Percentiles rank a stretch among this genome's conserved stretches.
These are phyloP conservation scores for Borealophlyctis nickersoniae DNA, from an alignment of 192 early-diverging fungal genomes.

Conservation along the genomic window DNA sequence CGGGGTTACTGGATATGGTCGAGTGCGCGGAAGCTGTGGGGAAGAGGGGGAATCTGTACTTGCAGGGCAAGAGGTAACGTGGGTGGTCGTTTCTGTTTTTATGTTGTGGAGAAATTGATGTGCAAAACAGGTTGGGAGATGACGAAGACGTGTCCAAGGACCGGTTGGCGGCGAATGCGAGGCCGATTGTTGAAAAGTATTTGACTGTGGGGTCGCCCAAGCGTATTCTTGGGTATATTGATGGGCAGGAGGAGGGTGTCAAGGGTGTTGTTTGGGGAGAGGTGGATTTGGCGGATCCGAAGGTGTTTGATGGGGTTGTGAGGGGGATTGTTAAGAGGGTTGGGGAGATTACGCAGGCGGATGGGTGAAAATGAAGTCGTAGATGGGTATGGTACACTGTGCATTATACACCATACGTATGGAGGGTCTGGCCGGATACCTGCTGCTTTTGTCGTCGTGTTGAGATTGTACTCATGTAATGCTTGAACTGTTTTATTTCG, in stretches of 20 bases:
- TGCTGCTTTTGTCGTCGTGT: no score
- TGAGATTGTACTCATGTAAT: no score
- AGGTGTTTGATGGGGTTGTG: neutral
- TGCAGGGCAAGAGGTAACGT: neutral
- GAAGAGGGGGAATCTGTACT: neutral
- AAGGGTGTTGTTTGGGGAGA: neutral
- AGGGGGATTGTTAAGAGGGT: neutral
- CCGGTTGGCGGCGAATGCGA: neutral
- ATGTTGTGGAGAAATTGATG: neutral
- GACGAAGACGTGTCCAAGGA: neutral
- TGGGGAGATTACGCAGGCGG: no score
- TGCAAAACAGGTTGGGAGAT: neutral
- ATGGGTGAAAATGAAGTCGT: no score
- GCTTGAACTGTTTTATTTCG: no score
- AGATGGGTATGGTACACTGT: no score
- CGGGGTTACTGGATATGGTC: neutral
- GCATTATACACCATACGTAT: no score
- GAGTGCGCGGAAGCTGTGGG: neutral
- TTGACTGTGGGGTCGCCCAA: neutral
- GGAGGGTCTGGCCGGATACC: no score
- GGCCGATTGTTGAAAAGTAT: neutral
- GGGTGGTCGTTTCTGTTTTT: neutral
- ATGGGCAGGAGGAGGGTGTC: neutral
- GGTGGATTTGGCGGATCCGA: neutral
- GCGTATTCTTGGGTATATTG: neutral